Percentiles rank a stretch among this genome's conserved stretches.
phyloP scores from a whole-genome alignment of 495 filamentous ascomycete genomes.

The Daldinia concentrica region DNA sequence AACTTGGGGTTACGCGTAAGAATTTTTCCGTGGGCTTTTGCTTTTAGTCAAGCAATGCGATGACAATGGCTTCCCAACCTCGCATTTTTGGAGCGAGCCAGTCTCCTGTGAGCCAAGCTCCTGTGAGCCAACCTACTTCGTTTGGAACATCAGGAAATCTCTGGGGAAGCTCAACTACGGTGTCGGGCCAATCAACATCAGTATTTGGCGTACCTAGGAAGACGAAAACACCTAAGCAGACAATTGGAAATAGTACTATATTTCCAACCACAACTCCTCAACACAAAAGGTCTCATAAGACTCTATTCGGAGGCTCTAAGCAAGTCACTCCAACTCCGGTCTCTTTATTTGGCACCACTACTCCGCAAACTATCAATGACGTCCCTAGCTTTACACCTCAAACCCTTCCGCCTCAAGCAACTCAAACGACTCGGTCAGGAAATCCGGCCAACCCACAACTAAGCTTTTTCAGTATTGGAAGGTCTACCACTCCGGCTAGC shows the following conservation, averaged over 20 bases:
- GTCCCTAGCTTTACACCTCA: neutral
- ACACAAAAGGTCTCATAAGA: neutral
- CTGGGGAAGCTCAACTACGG: neutral
- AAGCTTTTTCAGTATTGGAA: slow-evolving; percentile 7
- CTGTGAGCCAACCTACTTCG: neutral
- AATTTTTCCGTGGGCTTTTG: neutral
- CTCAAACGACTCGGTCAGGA: neutral
- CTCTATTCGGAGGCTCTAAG: neutral
- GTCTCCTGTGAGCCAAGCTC: neutral
- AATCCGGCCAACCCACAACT: slow-evolving; percentile 1
- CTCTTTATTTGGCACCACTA: slow-evolving; percentile 2
- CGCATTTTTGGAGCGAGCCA: slow-evolving; percentile 3
- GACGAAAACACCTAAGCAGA: neutral
- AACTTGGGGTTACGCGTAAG: slow-evolving; percentile 2
- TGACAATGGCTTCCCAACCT: slow-evolving; percentile 20
- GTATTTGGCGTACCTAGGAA: neutral
- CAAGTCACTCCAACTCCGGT: neutral
- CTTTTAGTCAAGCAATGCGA: slow-evolving; percentile 1
- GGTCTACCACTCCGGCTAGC: slow-evolving; percentile 1
- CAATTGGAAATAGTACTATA: neutral
- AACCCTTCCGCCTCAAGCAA: neutral
- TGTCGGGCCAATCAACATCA: neutral
- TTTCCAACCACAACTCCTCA: slow-evolving; percentile 3
- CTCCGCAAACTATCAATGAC: neutral
- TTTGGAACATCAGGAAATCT: neutral